Base-by-base conservation (phyloP, 2,329 filamentous ascomycete genomes). In the Fusarium beomiforme region DNA sequence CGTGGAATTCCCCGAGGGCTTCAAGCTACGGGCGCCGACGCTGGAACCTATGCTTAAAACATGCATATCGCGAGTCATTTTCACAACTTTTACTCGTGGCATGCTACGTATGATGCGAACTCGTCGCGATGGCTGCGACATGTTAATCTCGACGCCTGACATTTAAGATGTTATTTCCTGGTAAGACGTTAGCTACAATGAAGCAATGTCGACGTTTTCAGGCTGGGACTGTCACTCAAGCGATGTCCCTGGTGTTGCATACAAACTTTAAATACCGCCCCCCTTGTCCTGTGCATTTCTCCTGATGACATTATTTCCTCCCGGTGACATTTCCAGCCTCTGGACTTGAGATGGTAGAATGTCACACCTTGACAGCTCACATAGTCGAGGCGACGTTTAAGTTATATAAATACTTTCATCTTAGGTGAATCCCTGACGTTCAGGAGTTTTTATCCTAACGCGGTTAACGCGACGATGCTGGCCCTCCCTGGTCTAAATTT, bases 211-310 rank as follows among this genome's bases (percentile, higher is more conserved):
- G 31, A 51, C 21, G 31, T 51, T 51, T 37, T 17, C 47, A 51
- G 31, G 9, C 47, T 37, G 21, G 19, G 13, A 4, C 47, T 37
- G 47, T 51, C 47, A 51, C 47, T 24, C 21, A 23, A 24, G 34
- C 8, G 47, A n/a, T 37, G n/a, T 37, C 36, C 36, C 31, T n/a
- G 36, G 47, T 24, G 21, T 53, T 37, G 37, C 24, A 37, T 21
- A 12, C 8, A 55, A 62, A 67, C 63, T 67, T 56, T 67, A 63
- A 67, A 62, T 12, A 54, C 21, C 29, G 63, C 62, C 29, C 6
- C 61, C 53, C 23, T 29, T 33, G 31, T 33, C 14, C 8, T n/a
- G 19, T 19, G n/a, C 31, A 21, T 33, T 31, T 43, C 21, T 44
- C 34, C 19, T n/a, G 37, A 24, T 51, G 60, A 50, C 51, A 65